A percentile compares a stretch with the other conserved stretches of the same genome.
These are phyloP conservation scores for Tubosaeta sp. DNA, from an alignment of 768 basidiomycete species.

Conservation along the genomic window DNA sequence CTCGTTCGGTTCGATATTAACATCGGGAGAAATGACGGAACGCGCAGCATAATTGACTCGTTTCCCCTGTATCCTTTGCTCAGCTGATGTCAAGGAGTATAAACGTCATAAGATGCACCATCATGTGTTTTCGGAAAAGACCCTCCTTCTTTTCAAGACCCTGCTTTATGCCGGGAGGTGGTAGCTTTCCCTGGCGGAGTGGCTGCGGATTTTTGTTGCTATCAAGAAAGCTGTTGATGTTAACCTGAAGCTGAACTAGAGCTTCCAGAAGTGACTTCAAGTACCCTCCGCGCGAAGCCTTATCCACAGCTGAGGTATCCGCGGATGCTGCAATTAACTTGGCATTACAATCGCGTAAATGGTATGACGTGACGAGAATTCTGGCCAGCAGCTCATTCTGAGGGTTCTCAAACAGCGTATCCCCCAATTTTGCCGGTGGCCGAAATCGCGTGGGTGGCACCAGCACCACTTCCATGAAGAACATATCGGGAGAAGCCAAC, in stretches of 20 bases:
- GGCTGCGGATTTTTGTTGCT: constrained; percentile 89
- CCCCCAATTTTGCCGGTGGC: constrained; percentile 88
- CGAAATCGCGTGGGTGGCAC: constrained; percentile 95
- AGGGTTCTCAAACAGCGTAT: constrained; percentile 90
- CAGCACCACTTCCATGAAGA: constrained; percentile 90
- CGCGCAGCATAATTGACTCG: constrained; percentile 99
- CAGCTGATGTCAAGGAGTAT: neutral
- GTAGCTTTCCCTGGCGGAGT: constrained; percentile 83
- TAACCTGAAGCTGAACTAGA: constrained; percentile 85
- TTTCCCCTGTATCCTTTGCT: constrained; percentile 65
- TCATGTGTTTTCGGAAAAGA: constrained; percentile 97
- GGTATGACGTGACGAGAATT: constrained; percentile 76
- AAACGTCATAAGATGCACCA: constrained; percentile 52
- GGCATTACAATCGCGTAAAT: constrained; percentile 70
- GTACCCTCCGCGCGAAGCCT: constrained; percentile 47
- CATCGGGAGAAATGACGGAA: constrained; percentile 99
- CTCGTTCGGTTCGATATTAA: constrained; percentile 98
- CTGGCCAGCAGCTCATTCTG: constrained; percentile 88
- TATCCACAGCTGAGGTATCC: constrained; percentile 54
- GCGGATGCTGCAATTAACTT: constrained; percentile 57
- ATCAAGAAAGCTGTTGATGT: constrained; percentile 97
- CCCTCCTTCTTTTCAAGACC: constrained; percentile 98
- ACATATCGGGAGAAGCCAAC: constrained; percentile 86
- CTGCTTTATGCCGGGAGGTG: constrained; percentile 94
- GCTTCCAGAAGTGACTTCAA: constrained; percentile 72